phyloP scores from a whole-genome alignment of 345 rosid genomes.

The Euphorbia pulcherrima region DNA sequence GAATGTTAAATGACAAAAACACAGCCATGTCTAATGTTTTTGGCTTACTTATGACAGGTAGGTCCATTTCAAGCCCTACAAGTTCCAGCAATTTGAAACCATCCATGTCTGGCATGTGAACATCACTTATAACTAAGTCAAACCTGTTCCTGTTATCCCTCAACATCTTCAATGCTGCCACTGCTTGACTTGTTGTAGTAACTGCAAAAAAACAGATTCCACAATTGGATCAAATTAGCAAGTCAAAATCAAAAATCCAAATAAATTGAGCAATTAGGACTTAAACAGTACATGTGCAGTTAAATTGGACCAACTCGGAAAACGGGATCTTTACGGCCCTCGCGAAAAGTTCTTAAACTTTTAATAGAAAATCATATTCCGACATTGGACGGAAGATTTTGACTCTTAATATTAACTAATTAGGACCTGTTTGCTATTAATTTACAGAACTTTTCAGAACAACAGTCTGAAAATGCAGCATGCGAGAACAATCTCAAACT shows the following conservation, averaged over 20 bases:
- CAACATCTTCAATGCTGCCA: constrained; percentile 51
- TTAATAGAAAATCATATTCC: no score
- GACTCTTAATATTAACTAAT: no score
- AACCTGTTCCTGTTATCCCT: constrained; percentile 67
- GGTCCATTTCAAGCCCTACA: constrained; percentile 81
- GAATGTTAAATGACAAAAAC: not conserved
- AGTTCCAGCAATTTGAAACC: constrained; percentile 80
- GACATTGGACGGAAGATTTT: no score
- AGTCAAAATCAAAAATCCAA: constrained; percentile 8
- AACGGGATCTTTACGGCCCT: no score
- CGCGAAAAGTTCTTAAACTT: no score
- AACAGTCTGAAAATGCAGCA: no score
- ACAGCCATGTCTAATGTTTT: constrained; percentile 8
- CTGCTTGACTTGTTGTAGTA: constrained; percentile 55
- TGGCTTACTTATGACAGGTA: constrained; percentile 72
- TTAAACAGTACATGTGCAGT: constrained; percentile 7
- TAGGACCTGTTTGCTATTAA: no score
- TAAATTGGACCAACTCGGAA: no score
- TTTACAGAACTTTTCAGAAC: no score
- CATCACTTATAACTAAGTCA: constrained; percentile 77
- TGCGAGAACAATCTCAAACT: no score
- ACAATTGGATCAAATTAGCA: constrained; percentile 3
- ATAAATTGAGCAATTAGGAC: constrained; percentile 1
- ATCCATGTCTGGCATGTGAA: constrained; percentile 82
- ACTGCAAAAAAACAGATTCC: constrained; percentile 45